Evolutionary conservation across 371 early-diverging fungal genomes (phyloP).

Genomic region (Saksenaea oblongispora): DNA sequence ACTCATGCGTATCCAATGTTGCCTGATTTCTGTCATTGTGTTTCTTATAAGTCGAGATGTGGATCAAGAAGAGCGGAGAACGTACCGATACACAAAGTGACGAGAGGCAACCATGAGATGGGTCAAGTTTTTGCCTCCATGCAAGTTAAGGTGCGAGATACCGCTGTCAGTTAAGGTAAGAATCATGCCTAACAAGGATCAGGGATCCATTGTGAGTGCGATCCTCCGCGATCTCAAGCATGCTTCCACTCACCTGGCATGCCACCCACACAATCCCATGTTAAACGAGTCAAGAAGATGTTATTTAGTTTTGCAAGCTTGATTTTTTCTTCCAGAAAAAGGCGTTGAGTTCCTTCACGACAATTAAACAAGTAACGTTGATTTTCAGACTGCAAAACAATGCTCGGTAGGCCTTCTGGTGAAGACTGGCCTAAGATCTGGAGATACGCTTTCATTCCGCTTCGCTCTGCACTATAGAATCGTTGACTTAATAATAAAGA

Average conservation of each 20-base stretch:
- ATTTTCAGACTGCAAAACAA: constrained; percentile 79
- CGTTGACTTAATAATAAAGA: not conserved
- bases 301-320: constrained; percentile 68
- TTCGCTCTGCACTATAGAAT: constrained; percentile 10
- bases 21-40: constrained; percentile 38
- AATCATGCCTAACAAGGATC: constrained; percentile 72
- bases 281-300: constrained; percentile 78
- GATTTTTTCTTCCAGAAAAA: constrained; percentile 76
- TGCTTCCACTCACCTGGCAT: constrained; percentile 68
- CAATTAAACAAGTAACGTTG: constrained; percentile 94
- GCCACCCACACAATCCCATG: constrained; percentile 88
- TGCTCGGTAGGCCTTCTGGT: constrained; percentile 70
- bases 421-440: constrained; percentile 78
- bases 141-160: constrained; percentile 53
- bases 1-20: constrained; percentile 51
- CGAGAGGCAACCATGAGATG: constrained; percentile 84
- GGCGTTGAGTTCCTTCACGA: constrained; percentile 91
- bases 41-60: not conserved
- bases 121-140: constrained; percentile 77
- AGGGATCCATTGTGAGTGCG: not conserved
- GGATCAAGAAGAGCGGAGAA: not conserved
- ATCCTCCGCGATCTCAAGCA: not conserved
- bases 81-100: constrained; percentile 73
- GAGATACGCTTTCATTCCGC: constrained; percentile 76
- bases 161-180: constrained; percentile 88